phyloP scores from a whole-genome alignment of 805 yeast genomes.

The Saccharomycopsis sp. region DNA sequence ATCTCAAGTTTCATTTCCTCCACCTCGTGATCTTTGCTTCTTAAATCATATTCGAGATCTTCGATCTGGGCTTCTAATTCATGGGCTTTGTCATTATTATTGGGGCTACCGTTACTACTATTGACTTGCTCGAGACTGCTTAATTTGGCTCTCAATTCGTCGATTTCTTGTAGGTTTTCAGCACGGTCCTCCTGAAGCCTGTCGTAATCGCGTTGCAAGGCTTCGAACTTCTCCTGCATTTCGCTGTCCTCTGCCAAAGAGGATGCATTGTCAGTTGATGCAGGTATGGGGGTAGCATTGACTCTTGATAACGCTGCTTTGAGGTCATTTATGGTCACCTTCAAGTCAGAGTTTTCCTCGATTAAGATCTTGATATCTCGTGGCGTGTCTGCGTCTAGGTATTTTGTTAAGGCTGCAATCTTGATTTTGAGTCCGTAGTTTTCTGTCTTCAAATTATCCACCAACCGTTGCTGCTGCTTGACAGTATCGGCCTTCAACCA shows the following conservation, averaged over 20 bases:
- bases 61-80: constrained; percentile 5
- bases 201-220: constrained; percentile 1
- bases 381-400: constrained; percentile 25
- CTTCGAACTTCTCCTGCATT: constrained; percentile 4
- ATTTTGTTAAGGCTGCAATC: constrained; percentile 36
- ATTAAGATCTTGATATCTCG: constrained; percentile 15
- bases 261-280: not conserved
- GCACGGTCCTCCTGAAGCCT: not conserved
- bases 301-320: not conserved
- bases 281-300: not conserved
- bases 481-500: constrained; percentile 26
- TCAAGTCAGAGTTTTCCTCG: constrained; percentile 18
- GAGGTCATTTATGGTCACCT: constrained; percentile 5
- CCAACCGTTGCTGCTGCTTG: constrained; percentile 27
- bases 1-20: constrained; percentile 15
- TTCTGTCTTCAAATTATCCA: constrained; percentile 33
- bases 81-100: not conserved
- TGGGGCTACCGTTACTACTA: not conserved
- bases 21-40: constrained; percentile 11
- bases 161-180: not conserved
- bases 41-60: constrained; percentile 10
- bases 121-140: not conserved
- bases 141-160: not conserved
- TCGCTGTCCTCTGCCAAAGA: constrained; percentile 6
- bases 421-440: constrained; percentile 40